Base-by-base conservation (phyloP, 139 green algal species). In the Eudorina sp. region DNA sequence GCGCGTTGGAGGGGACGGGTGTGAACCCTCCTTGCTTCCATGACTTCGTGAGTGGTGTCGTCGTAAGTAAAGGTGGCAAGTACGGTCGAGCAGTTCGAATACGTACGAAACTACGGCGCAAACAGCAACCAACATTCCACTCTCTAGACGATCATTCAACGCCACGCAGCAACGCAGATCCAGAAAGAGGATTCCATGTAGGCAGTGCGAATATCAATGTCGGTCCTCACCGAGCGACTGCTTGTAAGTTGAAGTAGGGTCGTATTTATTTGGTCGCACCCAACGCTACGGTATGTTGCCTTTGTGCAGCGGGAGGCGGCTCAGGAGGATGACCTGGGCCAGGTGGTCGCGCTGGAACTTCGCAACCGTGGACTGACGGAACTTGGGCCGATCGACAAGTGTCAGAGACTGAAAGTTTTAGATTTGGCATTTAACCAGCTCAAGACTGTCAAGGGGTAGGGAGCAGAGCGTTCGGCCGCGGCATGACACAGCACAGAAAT, bases 301-400 rank as follows among this genome's bases (percentile, higher is more conserved):
- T 68, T 68, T 36, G 3, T 48, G 81, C 81, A 87, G 81, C 64
- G 81, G 45, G 81, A 87, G 9, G 46, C 19, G 6, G 31, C 81
- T 9, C 81, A 87, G 45, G 81, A 87, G 31, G 81, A 87, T 18
- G 64, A 79, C 45, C 43, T 87, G 31, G 29, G 51, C 46, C 45
- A 87, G 7, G 64, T 87, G 8, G 81, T 87, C 64, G 81, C 81
- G 62, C 25, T 87, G 3, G 81, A 87, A 55, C 81, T 87, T 55
- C 81, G 81, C n/a, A 75, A 87, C 46, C 45, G 64, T 25, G 64
- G 81, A 16, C 64, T 87, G 64, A 87, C 81, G 31, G 81, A 87
- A 36, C 25, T 87, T 6, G 81, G 81, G 11, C 62, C 81, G 0
- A 78, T 87, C 34, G 81, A 87, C 34, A 87, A 64, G 18, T 87